Evolutionary conservation across 2,329 filamentous ascomycete genomes (phyloP), one percentile per base, ranked within the genome.

Genomic region (Nemania sp.): DNA sequence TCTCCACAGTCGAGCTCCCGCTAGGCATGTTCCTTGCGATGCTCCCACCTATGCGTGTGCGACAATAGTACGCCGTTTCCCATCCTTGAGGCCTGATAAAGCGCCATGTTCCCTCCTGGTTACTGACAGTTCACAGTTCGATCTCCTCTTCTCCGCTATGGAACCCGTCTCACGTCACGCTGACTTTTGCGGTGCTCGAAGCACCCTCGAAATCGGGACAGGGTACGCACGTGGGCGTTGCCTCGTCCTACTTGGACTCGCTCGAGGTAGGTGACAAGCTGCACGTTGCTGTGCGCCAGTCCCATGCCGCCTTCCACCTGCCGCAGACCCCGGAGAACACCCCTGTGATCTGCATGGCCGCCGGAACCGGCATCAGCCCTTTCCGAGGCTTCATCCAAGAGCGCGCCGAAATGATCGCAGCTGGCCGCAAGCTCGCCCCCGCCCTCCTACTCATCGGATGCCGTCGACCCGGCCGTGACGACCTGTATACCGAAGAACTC

Each of bases 51-150:
- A 89, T 94, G 84, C 84, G 88, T 23, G 79, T 89, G 33, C 81
- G 88, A n/a, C 86, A 90, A 68, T 91, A 91, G 75, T 81, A 76
- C 7, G 84, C 84, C n/a, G n/a, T n/a, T n/a, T n/a, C n/a, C n/a
- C n/a, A n/a, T n/a, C n/a, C n/a, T n/a, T n/a, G n/a, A n/a, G n/a
- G n/a, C n/a, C n/a, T n/a, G n/a, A n/a, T n/a, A n/a, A n/a, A n/a
- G n/a, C n/a, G n/a, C n/a, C n/a, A 5, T 36, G 14, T 4, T 15
- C 19, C 15, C 33, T 4, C 14, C 14, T 15, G 6, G 5, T 15
- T 8, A 36, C 33, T 36, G n/a, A 36, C 33, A 36, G 19, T 19
- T 12, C 14, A 8, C 49, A 77, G 75, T 62, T 89, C 85, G 26
- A 90, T 92, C 65, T 91, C 88, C 0, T 91, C 88, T 0, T 90